Evolutionary conservation across 2,329 filamentous ascomycete species (phyloP).

Genomic region (Fusarium mexicanum): DNA sequence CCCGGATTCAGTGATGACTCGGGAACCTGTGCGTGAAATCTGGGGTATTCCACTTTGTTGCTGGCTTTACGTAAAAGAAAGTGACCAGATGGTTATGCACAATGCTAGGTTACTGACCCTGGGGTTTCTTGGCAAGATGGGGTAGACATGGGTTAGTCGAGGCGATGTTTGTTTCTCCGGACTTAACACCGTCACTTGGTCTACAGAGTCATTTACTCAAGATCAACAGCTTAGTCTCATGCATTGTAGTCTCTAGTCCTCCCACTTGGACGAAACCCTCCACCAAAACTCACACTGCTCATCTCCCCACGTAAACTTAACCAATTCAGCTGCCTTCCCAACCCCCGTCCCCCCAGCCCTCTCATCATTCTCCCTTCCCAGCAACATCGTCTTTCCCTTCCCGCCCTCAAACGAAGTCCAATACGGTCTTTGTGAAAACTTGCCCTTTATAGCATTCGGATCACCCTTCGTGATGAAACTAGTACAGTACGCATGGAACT

Average conservation of each 20-base stretch:
- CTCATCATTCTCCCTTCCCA: conserved; percentile 60
- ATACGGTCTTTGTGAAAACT: conserved; percentile 32
- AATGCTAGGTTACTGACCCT: neutral
- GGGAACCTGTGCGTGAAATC: neutral
- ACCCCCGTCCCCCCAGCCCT: conserved; percentile 52
- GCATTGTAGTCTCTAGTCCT: conserved; percentile 26
- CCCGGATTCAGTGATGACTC: conserved; percentile 2
- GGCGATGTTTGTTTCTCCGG: neutral
- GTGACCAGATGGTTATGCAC: neutral
- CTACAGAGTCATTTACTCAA: neutral
- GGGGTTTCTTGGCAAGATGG: conserved; percentile 11
- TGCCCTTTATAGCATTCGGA: conserved; percentile 35
- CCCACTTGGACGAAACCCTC: conserved; percentile 45
- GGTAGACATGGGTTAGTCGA: neutral
- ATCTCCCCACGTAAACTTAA: conserved; percentile 53
- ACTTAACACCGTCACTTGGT: too few relatives aligned
- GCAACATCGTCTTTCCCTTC: conserved; percentile 51
- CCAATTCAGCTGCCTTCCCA: conserved; percentile 52
- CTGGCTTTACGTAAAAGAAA: conserved; percentile 27
- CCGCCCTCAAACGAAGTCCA: conserved; percentile 42
- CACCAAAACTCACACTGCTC: conserved; percentile 60
- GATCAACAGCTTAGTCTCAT: neutral
- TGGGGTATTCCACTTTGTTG: conserved; percentile 5
- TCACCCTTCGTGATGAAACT: conserved; percentile 38
- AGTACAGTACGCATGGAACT: conserved; percentile 35